Base-by-base conservation (phyloP, 2,329 filamentous ascomycete species). In the Aspergillus amoenus region DNA sequence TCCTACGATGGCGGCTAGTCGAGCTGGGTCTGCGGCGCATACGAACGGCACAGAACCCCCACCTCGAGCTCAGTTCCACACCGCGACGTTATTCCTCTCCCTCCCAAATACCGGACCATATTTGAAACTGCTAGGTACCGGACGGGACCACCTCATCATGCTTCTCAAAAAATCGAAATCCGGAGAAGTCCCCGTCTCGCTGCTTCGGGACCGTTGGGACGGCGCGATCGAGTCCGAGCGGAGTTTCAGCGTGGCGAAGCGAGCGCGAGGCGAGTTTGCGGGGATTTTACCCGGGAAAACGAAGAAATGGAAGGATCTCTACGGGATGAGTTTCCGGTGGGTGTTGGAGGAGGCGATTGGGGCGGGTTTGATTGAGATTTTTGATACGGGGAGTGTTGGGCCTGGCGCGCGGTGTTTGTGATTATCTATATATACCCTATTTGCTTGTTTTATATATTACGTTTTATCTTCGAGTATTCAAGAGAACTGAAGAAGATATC, bases 351-450 rank as follows among this genome's bases (percentile, higher is more conserved):
- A 88, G 66, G 82, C 82, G 59, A 67, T 87, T 15, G 85, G 85
- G 1, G 80, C 82, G 21, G 85, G 85, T 3, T 65, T 86, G 24
- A 75, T 87, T 11, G 84, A 88, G 70, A 65, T 84, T 7, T 88
- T 88, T 64, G 81, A 86, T 63, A 88, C 85, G 5, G 81, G 84
- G 17, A 85, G 81, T 64, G 84, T 87, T 27, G 85, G 85, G 4
- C 73, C 79, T 44, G 85, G 80, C 15, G 78, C 85, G 24, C 71
- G 78, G 52, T 68, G 66, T 61, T 51, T 77, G 47, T 76, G 64
- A 66, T 52, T 21, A 37, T 41, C 2, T 37, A 37, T 37, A 44
- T 52, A 52, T 52, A 45, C 30, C 42, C 30, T 4, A 27, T 9
- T 18, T 27, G 21, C 13, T 44, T 43, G 12, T 42, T 42, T 11